A percentile compares a stretch with the other conserved stretches of the same genome.
Conservation (phyloP, 257 asterid genomes). For the Cruciata laevipes region DNA sequence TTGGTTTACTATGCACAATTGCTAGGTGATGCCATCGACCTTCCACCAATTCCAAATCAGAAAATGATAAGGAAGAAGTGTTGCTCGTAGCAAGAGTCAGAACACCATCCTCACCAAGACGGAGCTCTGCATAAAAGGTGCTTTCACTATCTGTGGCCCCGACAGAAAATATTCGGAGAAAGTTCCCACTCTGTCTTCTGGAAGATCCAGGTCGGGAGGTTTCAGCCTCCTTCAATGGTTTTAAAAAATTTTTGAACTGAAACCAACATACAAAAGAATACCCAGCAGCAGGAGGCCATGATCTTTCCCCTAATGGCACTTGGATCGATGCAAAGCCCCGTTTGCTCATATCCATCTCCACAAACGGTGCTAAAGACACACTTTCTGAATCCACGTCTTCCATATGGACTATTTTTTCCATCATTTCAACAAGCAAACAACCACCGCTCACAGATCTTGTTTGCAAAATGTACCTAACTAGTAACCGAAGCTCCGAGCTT, state of each 20-base stretch:
- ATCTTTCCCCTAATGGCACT: slow-evolving; percentile 98
- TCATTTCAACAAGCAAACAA: slow-evolving; percentile 78
- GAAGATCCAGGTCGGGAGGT: slow-evolving; percentile 50
- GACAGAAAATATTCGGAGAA: slow-evolving; percentile 75
- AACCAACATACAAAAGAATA: slow-evolving; percentile 98
- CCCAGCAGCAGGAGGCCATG: slow-evolving; percentile 99
- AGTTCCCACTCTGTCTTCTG: slow-evolving; percentile 46
- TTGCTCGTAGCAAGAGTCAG: slow-evolving; percentile 89
- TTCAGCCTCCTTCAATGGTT: slow-evolving; percentile 58
- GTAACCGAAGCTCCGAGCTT: slow-evolving; percentile 74
- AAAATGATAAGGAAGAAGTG: slow-evolving; percentile 76
- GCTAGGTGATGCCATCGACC: slow-evolving; percentile 99
- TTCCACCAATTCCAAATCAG: slow-evolving; percentile 92
- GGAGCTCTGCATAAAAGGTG: slow-evolving; percentile 75
- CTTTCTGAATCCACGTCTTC: slow-evolving; percentile 79
- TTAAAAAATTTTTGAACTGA: slow-evolving; percentile 69
- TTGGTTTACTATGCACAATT: slow-evolving; percentile 96
- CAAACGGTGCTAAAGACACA: slow-evolving; percentile 90
- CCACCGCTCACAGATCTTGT: slow-evolving; percentile 59
- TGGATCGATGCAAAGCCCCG: slow-evolving; percentile 91
- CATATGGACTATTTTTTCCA: slow-evolving; percentile 70
- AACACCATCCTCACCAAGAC: slow-evolving; percentile 85
- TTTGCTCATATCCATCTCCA: slow-evolving; percentile 94
- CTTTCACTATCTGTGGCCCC: slow-evolving; percentile 73
- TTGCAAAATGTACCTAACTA: slow-evolving; percentile 84